These are phyloP conservation scores for Saccharomyces mikatae DNA, from an alignment of 805 yeast species.

Conservation along the genomic window DNA sequence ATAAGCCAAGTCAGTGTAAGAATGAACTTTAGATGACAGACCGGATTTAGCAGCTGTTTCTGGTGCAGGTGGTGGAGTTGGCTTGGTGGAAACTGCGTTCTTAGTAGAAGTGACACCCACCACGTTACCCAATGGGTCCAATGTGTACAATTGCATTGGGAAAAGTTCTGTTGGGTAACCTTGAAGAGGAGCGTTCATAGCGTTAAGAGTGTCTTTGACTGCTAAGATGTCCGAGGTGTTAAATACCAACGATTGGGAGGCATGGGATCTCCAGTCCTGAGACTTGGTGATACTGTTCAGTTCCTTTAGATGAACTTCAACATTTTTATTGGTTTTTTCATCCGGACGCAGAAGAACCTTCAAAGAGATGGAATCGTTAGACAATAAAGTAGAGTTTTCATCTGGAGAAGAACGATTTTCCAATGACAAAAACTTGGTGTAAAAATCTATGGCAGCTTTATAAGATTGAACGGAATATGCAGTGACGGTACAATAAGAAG, in stretches of 20 bases:
- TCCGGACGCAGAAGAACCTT: constrained; percentile 17
- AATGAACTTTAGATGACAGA: constrained; percentile 16
- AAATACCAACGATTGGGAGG: constrained; percentile 33
- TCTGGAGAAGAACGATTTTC: constrained; percentile 1
- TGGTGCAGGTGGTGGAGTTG: constrained; percentile 15
- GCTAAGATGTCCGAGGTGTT: constrained; percentile 26
- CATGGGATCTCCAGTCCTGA: constrained; percentile 46
- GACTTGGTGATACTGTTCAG: constrained; percentile 8
- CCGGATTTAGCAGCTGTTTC: constrained; percentile 3
- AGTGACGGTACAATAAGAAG: constrained; percentile 42
- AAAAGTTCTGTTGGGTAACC: constrained; percentile 62
- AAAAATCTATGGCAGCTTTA: constrained; percentile 46
- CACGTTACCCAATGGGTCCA: constrained; percentile 79
- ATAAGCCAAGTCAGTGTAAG: constrained; percentile 19
- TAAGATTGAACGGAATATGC: constrained; percentile 44
- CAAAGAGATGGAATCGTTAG: constrained; percentile 22
- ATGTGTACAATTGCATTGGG: constrained; percentile 66
- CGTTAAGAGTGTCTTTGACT: constrained; percentile 23
- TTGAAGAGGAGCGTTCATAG: constrained; percentile 37
- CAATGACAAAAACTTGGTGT: constrained; percentile 27
- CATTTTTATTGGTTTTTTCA: constrained; percentile 6
- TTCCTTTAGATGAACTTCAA: constrained; percentile 4
- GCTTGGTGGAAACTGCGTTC: constrained; percentile 48
- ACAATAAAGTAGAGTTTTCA: constrained; percentile 7
- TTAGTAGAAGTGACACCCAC: constrained; percentile 66